phyloP scores from a whole-genome alignment of 148 eudicot species.

The Selenicereus undatus region DNA sequence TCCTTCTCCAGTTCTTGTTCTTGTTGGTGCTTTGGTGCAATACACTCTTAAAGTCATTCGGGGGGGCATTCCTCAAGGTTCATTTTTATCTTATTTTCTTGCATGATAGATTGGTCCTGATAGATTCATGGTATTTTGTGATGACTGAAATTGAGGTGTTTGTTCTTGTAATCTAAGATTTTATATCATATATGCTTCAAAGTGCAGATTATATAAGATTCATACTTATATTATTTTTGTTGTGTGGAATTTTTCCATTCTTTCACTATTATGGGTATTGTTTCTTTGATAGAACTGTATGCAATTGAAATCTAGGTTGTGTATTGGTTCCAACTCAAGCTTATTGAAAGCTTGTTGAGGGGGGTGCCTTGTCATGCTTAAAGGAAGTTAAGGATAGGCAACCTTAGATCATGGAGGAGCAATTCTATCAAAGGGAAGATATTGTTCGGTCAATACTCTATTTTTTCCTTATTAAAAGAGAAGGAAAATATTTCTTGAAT shows the following conservation, averaged over 20 bases:
- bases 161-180: neutral
- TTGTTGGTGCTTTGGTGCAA: slow-evolving; percentile 68
- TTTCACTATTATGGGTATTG: neutral
- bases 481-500: too few relatives aligned
- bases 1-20: slow-evolving; percentile 87
- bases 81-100: slow-evolving; percentile 6
- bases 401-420: neutral
- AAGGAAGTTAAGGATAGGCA: neutral
- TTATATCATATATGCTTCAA: neutral
- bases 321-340: neutral
- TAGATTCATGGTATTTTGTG: neutral
- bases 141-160: neutral
- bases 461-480: too few relatives aligned
- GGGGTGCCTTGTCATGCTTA: neutral
- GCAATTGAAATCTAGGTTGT: neutral
- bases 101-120: neutral
- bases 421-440: neutral
- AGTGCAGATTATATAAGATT: neutral
- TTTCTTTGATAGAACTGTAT: neutral
- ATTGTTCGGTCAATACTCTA: too few relatives aligned
- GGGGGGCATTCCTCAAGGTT: slow-evolving; percentile 71
- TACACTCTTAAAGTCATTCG: slow-evolving; percentile 76
- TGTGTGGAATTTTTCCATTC: neutral
- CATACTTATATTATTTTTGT: neutral
- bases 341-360: neutral